Conservation (phyloP, 768 basidiomycete species). For the Amanita brunnescens region DNA sequence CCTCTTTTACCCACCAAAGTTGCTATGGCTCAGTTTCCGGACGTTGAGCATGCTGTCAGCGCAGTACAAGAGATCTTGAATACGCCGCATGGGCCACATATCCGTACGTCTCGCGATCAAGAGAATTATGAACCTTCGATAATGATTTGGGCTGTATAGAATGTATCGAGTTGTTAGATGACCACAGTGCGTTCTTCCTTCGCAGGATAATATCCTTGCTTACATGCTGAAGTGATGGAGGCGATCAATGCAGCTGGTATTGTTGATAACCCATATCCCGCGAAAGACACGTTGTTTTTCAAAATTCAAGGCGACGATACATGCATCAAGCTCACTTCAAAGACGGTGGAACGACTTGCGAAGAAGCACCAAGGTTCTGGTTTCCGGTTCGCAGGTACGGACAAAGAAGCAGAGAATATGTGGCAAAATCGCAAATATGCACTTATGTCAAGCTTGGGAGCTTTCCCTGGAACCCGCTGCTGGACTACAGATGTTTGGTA, state of each 20-base stretch:
- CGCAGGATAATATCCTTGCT: not conserved
- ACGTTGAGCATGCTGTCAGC: constrained; percentile 66
- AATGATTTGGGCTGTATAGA: constrained; percentile 31
- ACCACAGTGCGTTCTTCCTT: constrained; percentile 36
- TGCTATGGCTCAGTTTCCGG: constrained; percentile 81
- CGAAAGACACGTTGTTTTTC: constrained; percentile 80
- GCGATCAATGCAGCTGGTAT: constrained; percentile 66
- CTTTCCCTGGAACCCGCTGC: constrained; percentile 52
- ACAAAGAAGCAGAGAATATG: constrained; percentile 65
- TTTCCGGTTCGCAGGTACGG: constrained; percentile 66
- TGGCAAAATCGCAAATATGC: constrained; percentile 88
- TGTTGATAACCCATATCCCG: constrained; percentile 52
- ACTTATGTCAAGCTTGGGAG: constrained; percentile 58
- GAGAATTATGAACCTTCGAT: not conserved
- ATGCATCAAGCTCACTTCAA: constrained; percentile 49
- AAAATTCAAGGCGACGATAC: constrained; percentile 76
- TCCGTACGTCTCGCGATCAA: constrained; percentile 43
- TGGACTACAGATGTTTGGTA: constrained; percentile 94
- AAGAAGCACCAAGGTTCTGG: constrained; percentile 56
- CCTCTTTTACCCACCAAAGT: constrained; percentile 78
- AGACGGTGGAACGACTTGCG: constrained; percentile 50
- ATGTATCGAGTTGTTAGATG: constrained; percentile 84
- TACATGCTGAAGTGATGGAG: constrained; percentile 50
- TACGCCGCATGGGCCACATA: constrained; percentile 56
- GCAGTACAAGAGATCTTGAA: constrained; percentile 79